Conservation (phyloP, 805 yeast genomes). For the Naumovozyma castellii region DNA sequence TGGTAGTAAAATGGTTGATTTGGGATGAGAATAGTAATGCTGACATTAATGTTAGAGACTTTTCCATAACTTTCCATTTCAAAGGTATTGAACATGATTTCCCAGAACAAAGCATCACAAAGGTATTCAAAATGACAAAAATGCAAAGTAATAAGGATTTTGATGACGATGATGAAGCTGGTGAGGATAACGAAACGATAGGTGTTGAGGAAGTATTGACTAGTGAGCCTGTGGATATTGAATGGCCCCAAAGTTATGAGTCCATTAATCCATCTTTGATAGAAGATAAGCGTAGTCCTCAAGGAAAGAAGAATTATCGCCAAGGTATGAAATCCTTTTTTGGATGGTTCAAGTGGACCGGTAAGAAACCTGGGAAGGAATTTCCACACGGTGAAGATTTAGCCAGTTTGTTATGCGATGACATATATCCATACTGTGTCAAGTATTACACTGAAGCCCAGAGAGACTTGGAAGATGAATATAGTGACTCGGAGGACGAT, state of each 20-base stretch:
- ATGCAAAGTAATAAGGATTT: conserved; percentile 5
- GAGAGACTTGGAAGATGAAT: conserved; percentile 52
- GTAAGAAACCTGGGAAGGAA: conserved; percentile 64
- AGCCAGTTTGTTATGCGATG: conserved; percentile 64
- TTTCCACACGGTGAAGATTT: conserved; percentile 72
- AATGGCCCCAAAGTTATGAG: conserved; percentile 64
- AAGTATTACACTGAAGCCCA: conserved; percentile 71
- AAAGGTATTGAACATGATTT: conserved; percentile 39
- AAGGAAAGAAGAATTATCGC: conserved; percentile 53
- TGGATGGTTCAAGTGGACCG: conserved; percentile 83
- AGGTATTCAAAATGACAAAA: conserved; percentile 41
- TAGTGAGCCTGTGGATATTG: conserved; percentile 45
- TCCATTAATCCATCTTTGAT: conserved; percentile 46
- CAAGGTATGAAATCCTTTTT: conserved; percentile 76
- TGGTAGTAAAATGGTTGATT: conserved; percentile 44
- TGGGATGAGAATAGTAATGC: conserved; percentile 6
- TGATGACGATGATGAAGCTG: conserved; percentile 9
- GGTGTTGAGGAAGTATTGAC: conserved; percentile 47
- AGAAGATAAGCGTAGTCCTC: conserved; percentile 36
- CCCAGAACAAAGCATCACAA: conserved; percentile 49
- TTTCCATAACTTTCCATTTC: conserved; percentile 52
- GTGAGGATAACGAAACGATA: conserved; percentile 33
- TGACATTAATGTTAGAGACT: conserved; percentile 40
- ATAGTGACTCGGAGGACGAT: conserved; percentile 36
- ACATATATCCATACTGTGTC: conserved; percentile 76